These are phyloP conservation scores for thale cress (Arabidopsis thaliana) DNA, from an alignment of 345 rosid species.

Conservation along the genomic window TAIR10.1 NC_003076.8:24120001-24120500, in stretches of 20 bases:
- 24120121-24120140: neutral
- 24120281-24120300: constrained; percentile 28
- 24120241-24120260: constrained; percentile 39
- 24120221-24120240: constrained; percentile 7
- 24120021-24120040: neutral
- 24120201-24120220: constrained; percentile 16
- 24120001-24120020: neutral
- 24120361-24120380: constrained; percentile 24
- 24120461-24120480: constrained; percentile 36
- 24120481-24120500: constrained; percentile 15
- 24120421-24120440: neutral
- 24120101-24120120: too few species aligned
- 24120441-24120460: constrained; percentile 20
- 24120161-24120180: neutral
- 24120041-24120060: neutral
- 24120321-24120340: constrained; percentile 27
- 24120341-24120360: constrained; percentile 16
- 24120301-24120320: constrained; percentile 32
- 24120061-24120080: neutral
- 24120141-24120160: neutral
- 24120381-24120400: constrained; percentile 43
- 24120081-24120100: neutral
- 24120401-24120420: neutral
- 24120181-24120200: neutral
- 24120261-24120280: constrained; percentile 31